phyloP scores from a whole-genome alignment of 139 green algal species.

The Chlamydomonas eustigma region DNA sequence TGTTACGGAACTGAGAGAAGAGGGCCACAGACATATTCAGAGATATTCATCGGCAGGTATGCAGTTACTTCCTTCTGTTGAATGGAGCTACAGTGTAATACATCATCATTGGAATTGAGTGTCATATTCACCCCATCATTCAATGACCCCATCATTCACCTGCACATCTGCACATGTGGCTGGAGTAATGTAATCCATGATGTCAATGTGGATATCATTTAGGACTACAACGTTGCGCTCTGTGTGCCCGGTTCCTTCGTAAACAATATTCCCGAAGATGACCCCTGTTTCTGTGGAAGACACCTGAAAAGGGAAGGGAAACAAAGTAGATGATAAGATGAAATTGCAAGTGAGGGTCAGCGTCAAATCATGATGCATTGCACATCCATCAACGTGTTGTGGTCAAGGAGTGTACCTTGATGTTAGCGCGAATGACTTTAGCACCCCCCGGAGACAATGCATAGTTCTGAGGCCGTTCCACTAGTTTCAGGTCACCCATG shows the following conservation, averaged over 20 bases:
- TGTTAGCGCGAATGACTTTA: slow-evolving; percentile 87
- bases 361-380: too few relatives aligned
- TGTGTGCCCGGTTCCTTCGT: slow-evolving; percentile 75
- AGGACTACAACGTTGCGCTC: slow-evolving; percentile 90
- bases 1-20: slow-evolving; percentile 56
- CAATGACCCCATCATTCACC: too few relatives aligned
- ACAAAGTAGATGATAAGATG: too few relatives aligned
- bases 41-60: too few relatives aligned
- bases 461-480: slow-evolving; percentile 93
- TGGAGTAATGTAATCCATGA: slow-evolving; percentile 99
- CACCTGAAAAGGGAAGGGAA: slow-evolving; percentile 58
- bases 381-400: too few relatives aligned
- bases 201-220: slow-evolving; percentile 99
- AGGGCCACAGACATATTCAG: too few relatives aligned
- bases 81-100: too few relatives aligned
- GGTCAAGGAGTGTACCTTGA: slow-evolving; percentile 84
- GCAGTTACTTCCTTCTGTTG: too few relatives aligned
- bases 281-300: slow-evolving; percentile 97
- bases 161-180: slow-evolving; percentile 84
- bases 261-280: slow-evolving; percentile 99
- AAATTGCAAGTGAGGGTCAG: too few relatives aligned
- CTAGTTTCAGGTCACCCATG: slow-evolving; percentile 98
- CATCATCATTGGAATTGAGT: too few relatives aligned
- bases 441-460: slow-evolving; percentile 78
- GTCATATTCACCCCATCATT: too few relatives aligned